Base-by-base conservation (phyloP, 2,329 filamentous ascomycete genomes). In the Cyphellophora attinorum region DNA sequence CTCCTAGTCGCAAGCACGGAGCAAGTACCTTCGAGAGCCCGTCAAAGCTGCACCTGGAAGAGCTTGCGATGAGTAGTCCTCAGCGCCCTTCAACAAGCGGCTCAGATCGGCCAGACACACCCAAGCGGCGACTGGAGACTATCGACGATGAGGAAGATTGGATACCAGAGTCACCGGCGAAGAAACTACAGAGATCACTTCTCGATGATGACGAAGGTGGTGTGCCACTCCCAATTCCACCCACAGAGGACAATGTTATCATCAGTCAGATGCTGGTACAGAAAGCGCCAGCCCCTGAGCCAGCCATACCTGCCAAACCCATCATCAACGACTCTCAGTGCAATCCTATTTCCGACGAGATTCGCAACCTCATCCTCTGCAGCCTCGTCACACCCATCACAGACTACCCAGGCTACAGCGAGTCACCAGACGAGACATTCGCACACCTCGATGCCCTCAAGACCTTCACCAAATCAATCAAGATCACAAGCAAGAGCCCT, bases 281-380 rank as follows among this genome's bases (percentile, higher is more conserved):
- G 8, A 25, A 25, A n/a, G 21, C 21, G 8, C 8, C 21, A n/a
- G 21, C 21, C 21, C 21, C 21, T 25, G 21, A 31, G 4, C 11
- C 13, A 6, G 18, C 10, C 15, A 31, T 17, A 14, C 16, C 17
- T 15, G 5, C 11, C 18, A 12, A 79, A 0, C 81, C 82, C 0
- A 79, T 93, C 29, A 82, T 96, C 54, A 76, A 78, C 41, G 89
- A 96, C 28, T 47, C 61, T 0, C 84, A 88, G 54, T 94, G 88
- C 60, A 96, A 96, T 51, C 91, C 91, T 0, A 80, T 91, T 25
- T 85, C 93, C 48, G 76, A 79, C n/a, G 60, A 61, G 2, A 67
- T 94, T 21, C 79, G 85, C 5, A 66, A 76, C 11, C 74, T 77
- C 38, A 93, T 98, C 30, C 62, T 96, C 4, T 68, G 73, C 8